A percentile compares a stretch with the other conserved stretches of the same genome.
Conservation (phyloP, 208 protist species). For the Trichomonas tenax region DNA sequence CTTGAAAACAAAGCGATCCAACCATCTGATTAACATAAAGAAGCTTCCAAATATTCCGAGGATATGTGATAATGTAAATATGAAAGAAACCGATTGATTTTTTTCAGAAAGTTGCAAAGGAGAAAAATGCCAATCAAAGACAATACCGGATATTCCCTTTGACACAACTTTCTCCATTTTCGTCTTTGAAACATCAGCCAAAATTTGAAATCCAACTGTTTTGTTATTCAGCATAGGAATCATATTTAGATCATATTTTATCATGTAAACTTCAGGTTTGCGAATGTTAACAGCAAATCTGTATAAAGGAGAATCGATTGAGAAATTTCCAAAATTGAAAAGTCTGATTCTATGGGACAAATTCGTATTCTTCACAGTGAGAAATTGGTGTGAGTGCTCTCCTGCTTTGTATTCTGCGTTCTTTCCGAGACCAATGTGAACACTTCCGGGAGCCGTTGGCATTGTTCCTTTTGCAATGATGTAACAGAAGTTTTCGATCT, state of each 20-base stretch:
- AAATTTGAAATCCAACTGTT: not conserved
- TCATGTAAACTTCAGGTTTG: not conserved
- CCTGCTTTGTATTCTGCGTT: not conserved
- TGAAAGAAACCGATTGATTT: not conserved
- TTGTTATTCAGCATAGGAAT: not conserved
- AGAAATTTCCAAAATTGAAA: not conserved
- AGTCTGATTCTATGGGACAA: not conserved
- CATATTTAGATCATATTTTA: not conserved
- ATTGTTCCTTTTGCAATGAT: not conserved
- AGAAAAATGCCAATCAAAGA: not conserved
- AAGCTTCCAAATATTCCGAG: not conserved
- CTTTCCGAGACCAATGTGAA: not conserved
- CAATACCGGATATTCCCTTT: not conserved
- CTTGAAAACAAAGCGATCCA: not conserved
- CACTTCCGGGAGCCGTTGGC: not conserved
- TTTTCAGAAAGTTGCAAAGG: not conserved
- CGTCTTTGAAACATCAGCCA: not conserved
- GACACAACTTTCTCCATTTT: not conserved
- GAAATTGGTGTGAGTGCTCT: not conserved
- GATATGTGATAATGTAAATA: not conserved
- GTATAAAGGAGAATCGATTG: not conserved
- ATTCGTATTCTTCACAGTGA: not conserved
- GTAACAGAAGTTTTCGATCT: not conserved
- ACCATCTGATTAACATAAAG: not conserved
- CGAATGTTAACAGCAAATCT: not conserved